phyloP scores from a whole-genome alignment of 768 basidiomycete genomes.

The Omphalotus guepiniiformis region DNA sequence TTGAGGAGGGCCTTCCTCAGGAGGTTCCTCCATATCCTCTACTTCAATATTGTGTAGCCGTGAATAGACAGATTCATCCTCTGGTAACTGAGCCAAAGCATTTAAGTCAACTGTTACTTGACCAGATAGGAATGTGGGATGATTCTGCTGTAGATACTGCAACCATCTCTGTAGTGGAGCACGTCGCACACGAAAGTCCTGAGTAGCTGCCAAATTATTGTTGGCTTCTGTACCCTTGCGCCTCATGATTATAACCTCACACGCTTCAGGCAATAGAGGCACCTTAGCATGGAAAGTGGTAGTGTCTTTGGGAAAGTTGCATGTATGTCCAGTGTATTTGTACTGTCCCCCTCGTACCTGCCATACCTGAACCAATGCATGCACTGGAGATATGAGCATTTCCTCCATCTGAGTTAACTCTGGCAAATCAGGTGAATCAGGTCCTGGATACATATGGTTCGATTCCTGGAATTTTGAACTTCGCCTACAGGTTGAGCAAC shows the following conservation, averaged over 20 bases:
- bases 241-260: conserved; percentile 8
- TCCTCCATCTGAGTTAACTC: conserved; percentile 9
- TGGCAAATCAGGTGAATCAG: conserved; percentile 10
- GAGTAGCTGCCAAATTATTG: neutral
- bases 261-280: conserved; percentile 9
- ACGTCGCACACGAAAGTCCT: conserved; percentile 8
- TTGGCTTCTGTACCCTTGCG: neutral
- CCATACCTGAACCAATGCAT: too few species aligned
- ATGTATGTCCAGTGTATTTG: too few species aligned
- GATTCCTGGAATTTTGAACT: neutral
- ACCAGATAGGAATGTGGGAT: neutral
- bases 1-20: neutral
- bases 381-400: too few species aligned
- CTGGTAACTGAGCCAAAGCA: too few species aligned
- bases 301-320: conserved; percentile 6
- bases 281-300: conserved; percentile 7
- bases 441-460: conserved; percentile 11
- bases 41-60: neutral
- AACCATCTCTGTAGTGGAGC: neutral
- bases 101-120: too few species aligned
- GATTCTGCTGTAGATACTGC: too few species aligned
- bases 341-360: too few species aligned
- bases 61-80: neutral
- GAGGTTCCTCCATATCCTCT: too few species aligned
- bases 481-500: conserved; percentile 1